Conservation (phyloP, 495 filamentous ascomycete genomes). For the Acidiella bohemica region DNA sequence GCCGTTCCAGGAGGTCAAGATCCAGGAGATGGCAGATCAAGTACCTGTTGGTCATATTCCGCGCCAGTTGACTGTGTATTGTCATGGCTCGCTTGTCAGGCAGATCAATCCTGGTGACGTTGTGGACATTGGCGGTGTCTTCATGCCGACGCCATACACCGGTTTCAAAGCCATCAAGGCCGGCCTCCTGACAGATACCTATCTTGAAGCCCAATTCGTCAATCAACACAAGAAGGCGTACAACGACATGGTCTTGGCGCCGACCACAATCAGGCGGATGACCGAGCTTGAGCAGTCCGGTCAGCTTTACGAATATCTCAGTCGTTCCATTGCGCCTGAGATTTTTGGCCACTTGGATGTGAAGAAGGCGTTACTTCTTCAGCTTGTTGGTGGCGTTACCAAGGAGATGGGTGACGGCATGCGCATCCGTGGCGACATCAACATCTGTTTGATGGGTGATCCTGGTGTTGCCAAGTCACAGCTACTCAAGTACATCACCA, state of each 20-base stretch:
- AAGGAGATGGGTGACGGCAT: slow-evolving; percentile 97
- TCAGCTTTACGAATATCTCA: slow-evolving; percentile 85
- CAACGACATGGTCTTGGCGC: slow-evolving; percentile 69
- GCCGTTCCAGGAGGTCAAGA: slow-evolving; percentile 96
- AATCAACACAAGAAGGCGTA: slow-evolving; percentile 97
- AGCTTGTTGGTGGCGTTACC: slow-evolving; percentile 89
- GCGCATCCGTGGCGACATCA: slow-evolving; percentile 96
- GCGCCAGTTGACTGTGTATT: slow-evolving; percentile 73
- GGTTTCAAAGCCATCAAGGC: slow-evolving; percentile 94
- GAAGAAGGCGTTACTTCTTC: slow-evolving; percentile 88
- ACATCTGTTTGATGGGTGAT: slow-evolving; percentile 97
- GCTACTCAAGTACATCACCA: slow-evolving; percentile 92
- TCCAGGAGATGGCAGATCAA: slow-evolving; percentile 96
- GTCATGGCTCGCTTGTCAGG: slow-evolving; percentile 71
- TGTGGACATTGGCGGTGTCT: slow-evolving; percentile 85
- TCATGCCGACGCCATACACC: slow-evolving; percentile 93
- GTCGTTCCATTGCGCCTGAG: slow-evolving; percentile 91
- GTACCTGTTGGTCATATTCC: slow-evolving; percentile 97
- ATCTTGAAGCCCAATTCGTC: slow-evolving; percentile 85
- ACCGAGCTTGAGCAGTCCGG: slow-evolving; percentile 66
- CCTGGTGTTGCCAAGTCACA: slow-evolving; percentile 99
- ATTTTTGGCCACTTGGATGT: slow-evolving; percentile 95
- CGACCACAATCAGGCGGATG: slow-evolving; percentile 63
- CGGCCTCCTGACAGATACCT: slow-evolving; percentile 89
- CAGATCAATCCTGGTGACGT: slow-evolving; percentile 88